Base-by-base conservation (phyloP, 108 stramenopile genomes). In the Pseudonitzschia pungens region DNA sequence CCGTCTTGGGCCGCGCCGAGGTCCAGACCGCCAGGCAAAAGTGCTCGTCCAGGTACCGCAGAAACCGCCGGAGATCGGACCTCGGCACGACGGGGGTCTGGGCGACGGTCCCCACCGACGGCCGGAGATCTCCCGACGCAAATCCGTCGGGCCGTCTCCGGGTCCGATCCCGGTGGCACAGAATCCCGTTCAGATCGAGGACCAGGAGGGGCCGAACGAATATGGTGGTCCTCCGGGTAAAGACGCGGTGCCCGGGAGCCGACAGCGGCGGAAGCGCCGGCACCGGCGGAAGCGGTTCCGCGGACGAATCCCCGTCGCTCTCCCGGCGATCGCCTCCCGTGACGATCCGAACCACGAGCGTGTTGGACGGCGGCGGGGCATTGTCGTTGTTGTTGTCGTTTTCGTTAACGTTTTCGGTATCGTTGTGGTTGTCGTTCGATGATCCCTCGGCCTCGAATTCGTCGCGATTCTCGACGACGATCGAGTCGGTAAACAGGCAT, bases 1-100 rank as follows among this genome's bases (percentile, higher is more conserved):
- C 88, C 7, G 93, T 94, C 60, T 86, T 90, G 7, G 44, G 45
- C 32, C 87, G 88, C 21, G 93, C 93, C 21, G 84, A 85, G 9
- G 91, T 92, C 93, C 93, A 94, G n/a, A 94, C 74, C 0, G 87
- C 91, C 40, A 94, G 70, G 51, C 75, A 79, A 76, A 88, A 92
- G 54, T 90, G 69, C 14, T 60, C 62, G 65, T 87, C 74, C 8
- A 92, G 52, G 10, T 75, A 80, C 4, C 57, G 36, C 33, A 92
- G 58, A 70, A 92, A 91, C 6, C 58, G 45, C 1, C 20, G 11
- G 15, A 90, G 69, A 59, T 90, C 83, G 11, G 86, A 80, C 54
- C 93, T 69, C 6, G 88, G 81, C 14, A 94, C 74, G 21, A 94
- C 72, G 16, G 81, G 83, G 22, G 93, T 94, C n/a, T 79, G 65